These are phyloP conservation scores for Saccharomyces hybrid DNA, from an alignment of 1,139 yeast genomes.

Conservation along the genomic window DNA sequence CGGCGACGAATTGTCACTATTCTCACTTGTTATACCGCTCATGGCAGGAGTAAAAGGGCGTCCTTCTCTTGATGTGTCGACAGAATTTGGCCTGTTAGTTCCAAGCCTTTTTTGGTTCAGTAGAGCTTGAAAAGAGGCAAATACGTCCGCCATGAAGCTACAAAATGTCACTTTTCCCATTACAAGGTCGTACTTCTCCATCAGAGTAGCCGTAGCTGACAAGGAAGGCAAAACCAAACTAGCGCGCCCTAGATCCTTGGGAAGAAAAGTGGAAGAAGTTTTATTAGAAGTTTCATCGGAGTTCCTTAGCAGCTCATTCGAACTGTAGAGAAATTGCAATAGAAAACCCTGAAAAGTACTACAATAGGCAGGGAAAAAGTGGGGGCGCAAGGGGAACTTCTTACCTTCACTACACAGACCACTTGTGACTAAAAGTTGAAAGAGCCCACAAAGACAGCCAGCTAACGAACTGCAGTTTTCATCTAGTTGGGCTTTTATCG, in stretches of 20 bases:
- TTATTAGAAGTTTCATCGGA: background rate
- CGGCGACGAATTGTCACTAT: slow-evolving; percentile 1
- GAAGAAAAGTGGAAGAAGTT: background rate
- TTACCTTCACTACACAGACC: background rate
- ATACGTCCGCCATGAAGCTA: background rate
- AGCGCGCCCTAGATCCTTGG: background rate
- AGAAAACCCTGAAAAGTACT: background rate
- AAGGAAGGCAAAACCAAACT: background rate
- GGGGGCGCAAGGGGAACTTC: background rate
- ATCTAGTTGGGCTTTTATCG: slow-evolving; percentile 6
- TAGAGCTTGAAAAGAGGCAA: background rate
- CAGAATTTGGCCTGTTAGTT: background rate
- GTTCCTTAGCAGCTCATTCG: background rate
- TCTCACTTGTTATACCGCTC: background rate
- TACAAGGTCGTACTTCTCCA: background rate
- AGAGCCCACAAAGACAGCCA: slow-evolving; percentile 3
- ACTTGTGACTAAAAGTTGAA: slow-evolving; percentile 1
- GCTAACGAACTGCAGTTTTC: slow-evolving; percentile 7
- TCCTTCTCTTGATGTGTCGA: background rate
- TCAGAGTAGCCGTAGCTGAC: background rate
- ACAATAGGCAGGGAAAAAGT: background rate
- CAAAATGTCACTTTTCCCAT: background rate
- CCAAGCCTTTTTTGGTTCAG: background rate
- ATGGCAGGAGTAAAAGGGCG: background rate
- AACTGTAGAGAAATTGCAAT: background rate